phyloP scores from a whole-genome alignment of 1,284 basidiomycete species.

The Bondarzewia mesenterica region DNA sequence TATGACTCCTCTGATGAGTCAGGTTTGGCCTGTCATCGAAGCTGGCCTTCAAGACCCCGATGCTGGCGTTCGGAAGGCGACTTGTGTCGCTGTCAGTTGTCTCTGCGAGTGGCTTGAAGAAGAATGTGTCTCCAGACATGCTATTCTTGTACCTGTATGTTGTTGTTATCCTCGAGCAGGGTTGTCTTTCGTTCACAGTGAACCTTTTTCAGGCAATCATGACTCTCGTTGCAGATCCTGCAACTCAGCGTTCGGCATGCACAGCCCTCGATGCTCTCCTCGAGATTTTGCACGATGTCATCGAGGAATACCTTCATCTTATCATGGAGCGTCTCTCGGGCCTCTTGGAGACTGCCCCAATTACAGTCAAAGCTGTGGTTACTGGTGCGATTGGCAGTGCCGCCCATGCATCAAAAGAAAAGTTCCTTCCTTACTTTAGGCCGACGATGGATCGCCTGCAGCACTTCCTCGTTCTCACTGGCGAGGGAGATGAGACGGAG shows the following conservation, averaged over 20 bases:
- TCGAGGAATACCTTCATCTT: constrained; percentile 85
- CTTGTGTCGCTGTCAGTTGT: constrained; percentile 93
- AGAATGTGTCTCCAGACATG: constrained; percentile 83
- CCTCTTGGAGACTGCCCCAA: constrained; percentile 82
- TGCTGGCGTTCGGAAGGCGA: constrained; percentile 85
- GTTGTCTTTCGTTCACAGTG: constrained; percentile 2
- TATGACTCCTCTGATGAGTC: constrained; percentile 89
- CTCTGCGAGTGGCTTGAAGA: constrained; percentile 98
- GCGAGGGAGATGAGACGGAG: constrained; percentile 86
- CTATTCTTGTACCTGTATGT: constrained; percentile 78
- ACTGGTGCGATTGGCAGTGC: constrained; percentile 98
- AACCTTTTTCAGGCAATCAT: constrained; percentile 63
- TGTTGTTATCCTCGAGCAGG: not conserved
- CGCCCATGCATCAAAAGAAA: constrained; percentile 92
- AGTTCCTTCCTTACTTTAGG: constrained; percentile 93
- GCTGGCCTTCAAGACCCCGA: constrained; percentile 82
- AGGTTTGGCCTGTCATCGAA: constrained; percentile 95
- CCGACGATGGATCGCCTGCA: constrained; percentile 87
- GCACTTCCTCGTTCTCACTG: constrained; percentile 78
- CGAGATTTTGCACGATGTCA: constrained; percentile 89
- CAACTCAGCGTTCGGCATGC: constrained; percentile 89
- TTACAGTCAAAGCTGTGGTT: constrained; percentile 90
- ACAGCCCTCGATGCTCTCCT: constrained; percentile 95
- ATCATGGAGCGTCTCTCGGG: constrained; percentile 95
- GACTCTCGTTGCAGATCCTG: constrained; percentile 81